A percentile compares a stretch with the other conserved stretches of the same genome.
phyloP scores from a whole-genome alignment of 129 eudicot species.

The Silybum marianum region DNA sequence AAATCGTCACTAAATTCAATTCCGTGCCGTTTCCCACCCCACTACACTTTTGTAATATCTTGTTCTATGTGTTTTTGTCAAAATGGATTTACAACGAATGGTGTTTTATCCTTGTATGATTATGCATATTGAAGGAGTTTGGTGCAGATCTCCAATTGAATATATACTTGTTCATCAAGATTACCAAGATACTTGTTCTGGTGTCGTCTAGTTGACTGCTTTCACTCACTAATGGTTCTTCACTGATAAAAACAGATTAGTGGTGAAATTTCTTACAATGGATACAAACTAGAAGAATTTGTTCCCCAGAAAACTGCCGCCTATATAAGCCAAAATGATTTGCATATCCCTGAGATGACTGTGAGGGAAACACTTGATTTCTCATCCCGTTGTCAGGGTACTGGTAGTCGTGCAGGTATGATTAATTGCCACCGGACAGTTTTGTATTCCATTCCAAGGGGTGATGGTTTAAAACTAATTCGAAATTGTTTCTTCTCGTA shows the following conservation, averaged over 20 bases:
- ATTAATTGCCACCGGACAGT: background rate
- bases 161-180: too few species aligned
- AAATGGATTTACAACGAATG: background rate
- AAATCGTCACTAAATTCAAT: background rate
- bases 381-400: conserved; percentile 74
- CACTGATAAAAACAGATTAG: conserved; percentile 26
- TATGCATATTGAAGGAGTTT: background rate
- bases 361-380: conserved; percentile 79
- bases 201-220: background rate
- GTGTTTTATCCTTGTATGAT: background rate
- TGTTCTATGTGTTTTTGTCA: background rate
- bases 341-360: conserved; percentile 73
- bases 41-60: background rate
- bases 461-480: background rate
- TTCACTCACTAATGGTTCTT: conserved; percentile 3
- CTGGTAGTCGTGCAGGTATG: conserved; percentile 72
- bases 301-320: conserved; percentile 75
- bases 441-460: conserved; percentile 1
- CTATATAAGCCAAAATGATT: conserved; percentile 67
- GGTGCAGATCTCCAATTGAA: background rate
- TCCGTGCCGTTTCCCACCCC: background rate
- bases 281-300: conserved; percentile 58
- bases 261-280: conserved; percentile 58
- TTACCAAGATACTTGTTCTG: background rate
- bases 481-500: background rate